These are phyloP conservation scores for Pichia scutulata DNA, from an alignment of 805 yeast genomes.

Conservation along the genomic window DNA sequence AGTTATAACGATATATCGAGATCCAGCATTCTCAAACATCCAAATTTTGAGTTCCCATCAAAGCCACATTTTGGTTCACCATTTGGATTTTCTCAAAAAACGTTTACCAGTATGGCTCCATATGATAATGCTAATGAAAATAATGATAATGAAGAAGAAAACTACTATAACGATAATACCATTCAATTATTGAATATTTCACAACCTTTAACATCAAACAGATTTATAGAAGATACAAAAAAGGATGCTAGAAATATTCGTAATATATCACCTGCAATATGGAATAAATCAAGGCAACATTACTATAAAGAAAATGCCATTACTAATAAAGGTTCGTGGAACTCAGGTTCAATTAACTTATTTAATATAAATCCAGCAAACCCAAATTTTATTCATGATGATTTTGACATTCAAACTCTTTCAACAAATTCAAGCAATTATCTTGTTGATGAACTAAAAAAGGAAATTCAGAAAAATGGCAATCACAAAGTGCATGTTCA, in stretches of 20 bases:
- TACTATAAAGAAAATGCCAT: not conserved
- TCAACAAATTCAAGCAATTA: not conserved
- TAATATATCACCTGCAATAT: constrained; percentile 1
- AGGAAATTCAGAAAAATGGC: constrained; percentile 4
- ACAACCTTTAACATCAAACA: not conserved
- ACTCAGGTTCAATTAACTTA: not conserved
- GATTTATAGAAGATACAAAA: not conserved
- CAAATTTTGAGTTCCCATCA: not conserved
- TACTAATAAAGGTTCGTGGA: not conserved
- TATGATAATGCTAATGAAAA: not conserved
- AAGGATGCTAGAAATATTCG: not conserved
- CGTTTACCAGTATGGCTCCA: not conserved
- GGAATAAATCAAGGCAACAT: not conserved
- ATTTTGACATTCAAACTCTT: not conserved
- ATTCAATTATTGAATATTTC: constrained; percentile 7
- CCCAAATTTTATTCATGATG: not conserved
- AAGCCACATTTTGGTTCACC: not conserved
- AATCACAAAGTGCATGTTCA: not conserved
- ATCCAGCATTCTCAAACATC: not conserved
- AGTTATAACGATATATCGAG: not conserved
- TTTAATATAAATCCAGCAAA: not conserved
- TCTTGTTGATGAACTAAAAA: constrained; percentile 2
- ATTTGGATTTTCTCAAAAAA: not conserved
- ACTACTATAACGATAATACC: not conserved
- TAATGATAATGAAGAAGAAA: not conserved